Base-by-base conservation (phyloP, 768 basidiomycete species). In the Bullera alba region DNA sequence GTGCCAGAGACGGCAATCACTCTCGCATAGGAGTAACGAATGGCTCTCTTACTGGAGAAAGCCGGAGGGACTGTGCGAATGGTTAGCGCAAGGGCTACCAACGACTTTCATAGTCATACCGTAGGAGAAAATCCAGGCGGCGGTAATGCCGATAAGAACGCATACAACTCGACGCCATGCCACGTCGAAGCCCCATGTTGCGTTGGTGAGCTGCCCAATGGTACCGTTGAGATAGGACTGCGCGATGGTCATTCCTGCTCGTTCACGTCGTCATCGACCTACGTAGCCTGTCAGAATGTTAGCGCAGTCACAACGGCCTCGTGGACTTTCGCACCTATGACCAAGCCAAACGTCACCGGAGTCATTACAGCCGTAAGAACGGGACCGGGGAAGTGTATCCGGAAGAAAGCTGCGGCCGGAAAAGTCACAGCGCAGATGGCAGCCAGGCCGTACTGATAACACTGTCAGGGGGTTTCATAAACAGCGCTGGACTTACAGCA, bases 1-100 rank as follows among this genome's bases (percentile, higher is more conserved):
- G 78, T 74, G 1, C 86, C 87, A 5, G 87, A 71, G 59, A 87
- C 82, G 0, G 77, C 72, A 27, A 81, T 77, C 0, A 83, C 82
- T 1, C 83, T 85, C 0, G 87, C 77, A 53, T 90, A 76, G 1
- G 82, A 78, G 5, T 77, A 75, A 3, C 88, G 81, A 55, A 87
- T 83, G 56, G 87, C 88, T 7, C 73, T 73, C 4, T 87, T 80
- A 30, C 87, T 81, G 0, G 87, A n/a, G 82, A 84, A n/a, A 81
- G 85, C 17, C 83, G 74, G 75, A 81, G 81, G 7, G 80, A 87
- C 58, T 82, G 77, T n/a, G n/a, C n/a, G n/a, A n/a, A n/a, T n/a
- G n/a, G n/a, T n/a, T n/a, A n/a, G 85, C 67, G 54, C 26, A 45
- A 48, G 26, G 50, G 10, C 0, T 10, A 14, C 16, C 29, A 21